phyloP scores from a whole-genome alignment of 805 yeast genomes.

The Yamadazyma philogaea region DNA sequence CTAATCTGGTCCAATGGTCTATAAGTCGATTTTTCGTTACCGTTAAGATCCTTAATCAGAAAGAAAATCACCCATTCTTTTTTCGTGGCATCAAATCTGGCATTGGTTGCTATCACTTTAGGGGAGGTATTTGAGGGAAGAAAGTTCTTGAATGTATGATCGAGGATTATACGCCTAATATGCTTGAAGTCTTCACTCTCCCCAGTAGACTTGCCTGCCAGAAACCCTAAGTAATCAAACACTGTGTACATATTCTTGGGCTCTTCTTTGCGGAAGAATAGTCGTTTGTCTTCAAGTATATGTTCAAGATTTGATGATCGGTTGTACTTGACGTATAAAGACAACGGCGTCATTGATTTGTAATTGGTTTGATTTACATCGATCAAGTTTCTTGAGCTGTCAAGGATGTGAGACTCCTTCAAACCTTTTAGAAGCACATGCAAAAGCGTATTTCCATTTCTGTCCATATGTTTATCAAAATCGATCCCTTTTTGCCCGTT shows the following conservation, averaged over 20 bases:
- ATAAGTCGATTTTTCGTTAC: conserved; percentile 8
- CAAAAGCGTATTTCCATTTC: conserved; percentile 68
- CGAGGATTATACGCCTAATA: conserved; percentile 23
- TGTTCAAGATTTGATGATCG: conserved; percentile 55
- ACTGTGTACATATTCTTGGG: conserved; percentile 32
- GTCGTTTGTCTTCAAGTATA: conserved; percentile 47
- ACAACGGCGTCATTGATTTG: conserved; percentile 64
- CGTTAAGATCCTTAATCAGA: conserved; percentile 3
- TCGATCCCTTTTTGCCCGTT: conserved; percentile 33
- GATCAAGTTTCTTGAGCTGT: conserved; percentile 29
- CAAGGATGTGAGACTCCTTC: conserved; percentile 23
- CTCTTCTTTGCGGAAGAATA: conserved; percentile 37
- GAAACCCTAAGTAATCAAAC: conserved; percentile 36
- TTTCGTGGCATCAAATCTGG: conserved; percentile 27
- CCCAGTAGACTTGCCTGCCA: conserved; percentile 24
- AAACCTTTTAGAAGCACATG: conserved; percentile 64
- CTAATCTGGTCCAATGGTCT: conserved; percentile 19
- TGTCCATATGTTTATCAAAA: conserved; percentile 65
- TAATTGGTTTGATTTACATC: conserved; percentile 58
- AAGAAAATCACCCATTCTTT: conserved; percentile 36
- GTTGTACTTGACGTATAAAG: conserved; percentile 67
- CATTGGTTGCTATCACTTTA: conserved; percentile 28
- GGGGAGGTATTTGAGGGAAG: conserved; percentile 17
- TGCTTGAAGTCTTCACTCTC: conserved; percentile 19
- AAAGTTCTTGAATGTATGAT: conserved; percentile 19